Percentiles rank a stretch among this genome's conserved stretches.
Conservation (phyloP, 2,329 filamentous ascomycete genomes). For the Fusarium hostae region DNA sequence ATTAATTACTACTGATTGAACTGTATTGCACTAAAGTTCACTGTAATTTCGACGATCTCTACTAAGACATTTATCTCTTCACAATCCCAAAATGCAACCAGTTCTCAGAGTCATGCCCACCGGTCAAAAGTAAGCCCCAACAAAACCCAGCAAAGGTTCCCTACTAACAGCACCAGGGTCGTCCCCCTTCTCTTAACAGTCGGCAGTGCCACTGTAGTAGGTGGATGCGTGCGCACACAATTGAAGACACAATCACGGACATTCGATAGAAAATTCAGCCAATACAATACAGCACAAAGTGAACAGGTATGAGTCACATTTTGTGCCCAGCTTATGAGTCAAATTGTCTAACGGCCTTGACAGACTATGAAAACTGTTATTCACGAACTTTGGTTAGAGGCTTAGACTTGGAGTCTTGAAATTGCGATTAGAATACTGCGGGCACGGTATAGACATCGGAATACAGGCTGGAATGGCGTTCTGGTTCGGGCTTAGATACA, state of each 20-base stretch:
- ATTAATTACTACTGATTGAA: background rate
- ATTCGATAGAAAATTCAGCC: slow-evolving; percentile 40
- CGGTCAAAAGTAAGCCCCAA: slow-evolving; percentile 29
- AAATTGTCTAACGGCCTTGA: slow-evolving; percentile 17
- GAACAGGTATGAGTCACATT: slow-evolving; percentile 29
- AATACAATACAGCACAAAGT: slow-evolving; percentile 39
- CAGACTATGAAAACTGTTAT: slow-evolving; percentile 8
- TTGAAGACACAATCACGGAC: slow-evolving; percentile 29
- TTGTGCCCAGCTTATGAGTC: background rate
- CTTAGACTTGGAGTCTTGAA: background rate
- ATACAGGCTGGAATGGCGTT: background rate
- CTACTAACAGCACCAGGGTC: slow-evolving; percentile 29
- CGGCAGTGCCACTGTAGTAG: slow-evolving; percentile 35
- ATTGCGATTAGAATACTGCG: background rate
- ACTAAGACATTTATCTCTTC: background rate
- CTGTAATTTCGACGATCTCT: background rate
- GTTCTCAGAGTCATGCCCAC: slow-evolving; percentile 26
- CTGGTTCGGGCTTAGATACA: background rate
- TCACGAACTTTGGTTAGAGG: slow-evolving; percentile 26
- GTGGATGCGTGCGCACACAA: slow-evolving; percentile 26
- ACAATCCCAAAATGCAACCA: slow-evolving; percentile 28
- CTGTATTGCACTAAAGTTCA: background rate
- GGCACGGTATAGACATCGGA: background rate
- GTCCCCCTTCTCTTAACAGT: slow-evolving; percentile 39
- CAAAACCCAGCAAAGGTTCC: background rate